phyloP scores from a whole-genome alignment of 1,139 yeast species.

The Scheffersomyces stambukii region DNA sequence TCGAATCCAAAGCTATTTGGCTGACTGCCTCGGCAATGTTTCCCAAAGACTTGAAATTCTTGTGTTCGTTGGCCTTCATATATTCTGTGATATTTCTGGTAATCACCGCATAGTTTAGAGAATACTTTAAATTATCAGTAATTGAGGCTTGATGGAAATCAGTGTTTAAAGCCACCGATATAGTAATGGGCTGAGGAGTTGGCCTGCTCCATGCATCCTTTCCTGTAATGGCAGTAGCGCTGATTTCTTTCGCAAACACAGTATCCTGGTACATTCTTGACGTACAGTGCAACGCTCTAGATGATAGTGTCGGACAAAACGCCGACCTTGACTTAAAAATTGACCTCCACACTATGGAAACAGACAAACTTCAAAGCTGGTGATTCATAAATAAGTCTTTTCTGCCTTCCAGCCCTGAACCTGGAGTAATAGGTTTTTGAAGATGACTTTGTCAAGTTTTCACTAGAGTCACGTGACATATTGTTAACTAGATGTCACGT shows the following conservation, averaged over 20 bases:
- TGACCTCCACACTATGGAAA: too few relatives aligned
- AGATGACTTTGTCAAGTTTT: too few relatives aligned
- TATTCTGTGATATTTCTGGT: conserved; percentile 57
- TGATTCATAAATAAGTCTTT: too few relatives aligned
- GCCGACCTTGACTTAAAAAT: conserved; percentile 16
- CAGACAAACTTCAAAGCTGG: too few relatives aligned
- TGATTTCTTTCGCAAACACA: conserved; percentile 55
- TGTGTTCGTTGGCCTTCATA: conserved; percentile 42
- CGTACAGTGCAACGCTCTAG: conserved; percentile 12
- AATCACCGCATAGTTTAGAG: conserved; percentile 84
- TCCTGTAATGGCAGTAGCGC: conserved; percentile 65
- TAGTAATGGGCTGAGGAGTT: conserved; percentile 62
- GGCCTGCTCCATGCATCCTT: conserved; percentile 74
- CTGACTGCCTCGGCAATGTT: conserved; percentile 56
- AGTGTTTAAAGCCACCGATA: conserved; percentile 60
- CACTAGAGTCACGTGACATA: too few relatives aligned
- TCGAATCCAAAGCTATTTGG: conserved; percentile 44
- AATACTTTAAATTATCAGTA: conserved; percentile 74
- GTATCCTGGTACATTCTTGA: conserved; percentile 37
- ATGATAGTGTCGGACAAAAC: conserved; percentile 13
- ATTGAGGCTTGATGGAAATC: conserved; percentile 67
- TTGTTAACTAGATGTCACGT: too few relatives aligned
- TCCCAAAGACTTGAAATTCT: conserved; percentile 49
- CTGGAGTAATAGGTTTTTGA: too few relatives aligned
- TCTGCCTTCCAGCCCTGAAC: too few relatives aligned